A percentile compares a stretch with the other conserved stretches of the same genome.
These are phyloP conservation scores for Geotrichum phurueaensis DNA, from an alignment of 1,139 yeast species.

Conservation along the genomic window DNA sequence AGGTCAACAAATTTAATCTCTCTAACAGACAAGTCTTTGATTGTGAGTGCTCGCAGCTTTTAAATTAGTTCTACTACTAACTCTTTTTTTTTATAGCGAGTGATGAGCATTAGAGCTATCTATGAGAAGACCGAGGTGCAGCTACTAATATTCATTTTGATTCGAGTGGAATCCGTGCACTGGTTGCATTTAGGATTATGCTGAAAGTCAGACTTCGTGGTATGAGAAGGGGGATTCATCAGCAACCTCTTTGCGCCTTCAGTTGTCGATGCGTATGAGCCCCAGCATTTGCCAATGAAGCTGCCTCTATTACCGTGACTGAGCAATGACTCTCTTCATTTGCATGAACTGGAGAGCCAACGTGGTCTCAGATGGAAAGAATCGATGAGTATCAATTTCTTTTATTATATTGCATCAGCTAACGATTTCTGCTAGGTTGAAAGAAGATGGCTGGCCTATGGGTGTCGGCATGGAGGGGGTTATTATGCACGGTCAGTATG, in stretches of 20 bases:
- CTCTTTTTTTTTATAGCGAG: neutral
- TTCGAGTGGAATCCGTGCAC: neutral
- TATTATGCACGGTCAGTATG: neutral
- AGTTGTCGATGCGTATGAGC: no score
- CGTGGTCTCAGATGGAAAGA: neutral
- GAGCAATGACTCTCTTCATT: neutral
- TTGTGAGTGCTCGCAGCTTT: neutral
- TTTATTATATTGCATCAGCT: neutral
- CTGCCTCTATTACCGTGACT: neutral
- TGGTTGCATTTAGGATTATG: no score
- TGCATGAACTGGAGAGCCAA: neutral
- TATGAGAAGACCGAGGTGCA: neutral
- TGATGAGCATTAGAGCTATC: neutral
- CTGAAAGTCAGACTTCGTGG: no score
- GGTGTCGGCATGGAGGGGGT: neutral
- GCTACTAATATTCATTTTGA: neutral
- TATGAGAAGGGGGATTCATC: no score
- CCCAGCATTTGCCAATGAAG: no score
- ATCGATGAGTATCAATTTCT: neutral
- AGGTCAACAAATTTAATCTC: neutral
- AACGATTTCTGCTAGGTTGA: neutral
- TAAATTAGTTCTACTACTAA: neutral
- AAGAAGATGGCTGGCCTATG: neutral
- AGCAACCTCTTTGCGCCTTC: no score
- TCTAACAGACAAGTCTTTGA: neutral